Percentiles rank a stretch among this genome's conserved stretches.
Evolutionary conservation across 352 stramenopile genomes (phyloP).

Genomic region (Globisporangium radiosum): DNA sequence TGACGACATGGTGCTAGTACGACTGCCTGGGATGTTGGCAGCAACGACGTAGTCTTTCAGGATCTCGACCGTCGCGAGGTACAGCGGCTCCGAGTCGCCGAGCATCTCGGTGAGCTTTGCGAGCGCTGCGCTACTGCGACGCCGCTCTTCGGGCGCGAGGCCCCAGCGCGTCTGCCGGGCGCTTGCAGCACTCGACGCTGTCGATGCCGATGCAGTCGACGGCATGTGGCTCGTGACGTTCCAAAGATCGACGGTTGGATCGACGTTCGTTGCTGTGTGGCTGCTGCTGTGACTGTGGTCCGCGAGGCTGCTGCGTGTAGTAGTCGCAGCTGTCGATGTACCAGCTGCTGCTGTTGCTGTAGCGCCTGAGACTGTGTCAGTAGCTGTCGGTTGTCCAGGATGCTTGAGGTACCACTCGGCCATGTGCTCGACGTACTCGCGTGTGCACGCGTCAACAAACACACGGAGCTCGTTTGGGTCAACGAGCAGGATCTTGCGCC

Average conservation of each 20-base stretch:
- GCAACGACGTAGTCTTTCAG: slow-evolving; percentile 67
- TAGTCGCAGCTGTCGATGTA: background rate
- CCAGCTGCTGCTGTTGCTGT: background rate
- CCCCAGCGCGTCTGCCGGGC: slow-evolving; percentile 15
- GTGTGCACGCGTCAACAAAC: slow-evolving; percentile 69
- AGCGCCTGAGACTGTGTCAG: too few species aligned
- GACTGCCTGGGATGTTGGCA: slow-evolving; percentile 58
- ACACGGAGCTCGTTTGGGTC: slow-evolving; percentile 61
- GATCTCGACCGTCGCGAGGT: slow-evolving; percentile 73
- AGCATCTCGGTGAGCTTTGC: slow-evolving; percentile 71
- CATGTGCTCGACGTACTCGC: slow-evolving; percentile 63
- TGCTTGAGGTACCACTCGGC: slow-evolving; percentile 65
- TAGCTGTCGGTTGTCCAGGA: slow-evolving; percentile 12
- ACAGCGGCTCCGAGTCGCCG: slow-evolving; percentile 77
- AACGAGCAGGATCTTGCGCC: slow-evolving; percentile 76
- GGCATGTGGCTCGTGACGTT: slow-evolving; percentile 71
- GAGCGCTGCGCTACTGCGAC: slow-evolving; percentile 58
- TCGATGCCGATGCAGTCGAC: slow-evolving; percentile 13
- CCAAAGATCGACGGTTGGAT: slow-evolving; percentile 34
- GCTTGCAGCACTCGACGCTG: slow-evolving; percentile 16
- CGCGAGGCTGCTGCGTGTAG: too few species aligned
- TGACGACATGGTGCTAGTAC: slow-evolving; percentile 37
- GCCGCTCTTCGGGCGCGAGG: slow-evolving; percentile 49
- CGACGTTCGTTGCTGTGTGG: slow-evolving; percentile 9
- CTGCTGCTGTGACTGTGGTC: slow-evolving; percentile 16